Conservation (phyloP, 495 filamentous ascomycete species). For the Filosporella fistucella region DNA sequence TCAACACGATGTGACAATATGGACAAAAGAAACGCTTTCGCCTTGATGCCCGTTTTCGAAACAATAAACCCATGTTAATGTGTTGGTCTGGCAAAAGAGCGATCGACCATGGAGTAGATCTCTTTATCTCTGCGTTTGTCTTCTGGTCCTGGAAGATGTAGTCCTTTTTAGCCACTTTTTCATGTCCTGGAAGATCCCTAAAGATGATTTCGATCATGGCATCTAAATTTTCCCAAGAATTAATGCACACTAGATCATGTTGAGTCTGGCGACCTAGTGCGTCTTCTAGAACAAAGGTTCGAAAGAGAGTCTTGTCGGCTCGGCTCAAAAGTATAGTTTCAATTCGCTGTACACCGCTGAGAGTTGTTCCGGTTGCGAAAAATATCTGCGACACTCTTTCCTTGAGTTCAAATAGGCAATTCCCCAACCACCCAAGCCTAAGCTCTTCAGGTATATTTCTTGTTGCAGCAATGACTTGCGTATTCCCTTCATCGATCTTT, state of each 20-base stretch:
- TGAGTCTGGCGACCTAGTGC: neutral
- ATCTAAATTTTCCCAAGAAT: neutral
- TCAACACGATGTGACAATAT: no score
- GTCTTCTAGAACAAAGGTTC: conserved; percentile 1
- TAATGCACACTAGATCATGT: neutral
- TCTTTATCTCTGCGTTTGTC: neutral
- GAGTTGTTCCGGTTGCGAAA: neutral
- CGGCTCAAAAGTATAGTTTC: neutral
- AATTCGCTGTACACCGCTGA: neutral
- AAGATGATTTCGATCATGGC: neutral
- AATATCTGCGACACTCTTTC: neutral
- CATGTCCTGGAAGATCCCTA: neutral
- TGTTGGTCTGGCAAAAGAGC: neutral
- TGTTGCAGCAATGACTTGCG: neutral
- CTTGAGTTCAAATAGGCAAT: neutral
- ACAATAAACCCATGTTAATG: neutral
- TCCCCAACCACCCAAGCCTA: neutral
- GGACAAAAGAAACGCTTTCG: no score
- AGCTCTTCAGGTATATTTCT: neutral
- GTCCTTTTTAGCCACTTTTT: neutral
- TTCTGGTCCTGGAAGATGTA: conserved; percentile 3
- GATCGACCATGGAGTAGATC: neutral
- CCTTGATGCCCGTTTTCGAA: no score
- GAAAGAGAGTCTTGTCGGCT: neutral
- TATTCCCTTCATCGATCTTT: neutral